Evolutionary conservation across 345 rosid species (phyloP).

Genomic region (Murraya koenigii): DNA sequence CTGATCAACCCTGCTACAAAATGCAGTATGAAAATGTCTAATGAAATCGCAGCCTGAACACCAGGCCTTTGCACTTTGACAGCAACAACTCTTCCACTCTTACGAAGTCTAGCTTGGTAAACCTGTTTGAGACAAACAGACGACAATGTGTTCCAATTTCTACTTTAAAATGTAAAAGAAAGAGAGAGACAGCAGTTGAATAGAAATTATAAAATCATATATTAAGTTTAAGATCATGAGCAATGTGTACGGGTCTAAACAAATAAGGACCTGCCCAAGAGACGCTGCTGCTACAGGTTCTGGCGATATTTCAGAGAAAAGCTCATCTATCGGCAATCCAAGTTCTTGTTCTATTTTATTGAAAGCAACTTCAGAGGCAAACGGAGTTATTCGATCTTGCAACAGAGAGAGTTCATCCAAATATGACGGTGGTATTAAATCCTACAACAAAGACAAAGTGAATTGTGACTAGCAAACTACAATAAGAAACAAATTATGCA

Average conservation of each 20-base stretch:
- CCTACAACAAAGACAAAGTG: slow-evolving; percentile 38
- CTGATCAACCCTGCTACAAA: slow-evolving; percentile 68
- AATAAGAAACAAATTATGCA: neutral
- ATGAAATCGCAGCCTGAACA: slow-evolving; percentile 86
- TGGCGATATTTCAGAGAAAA: slow-evolving; percentile 90
- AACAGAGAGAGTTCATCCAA: slow-evolving; percentile 80
- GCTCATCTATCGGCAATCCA: slow-evolving; percentile 56
- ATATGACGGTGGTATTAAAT: slow-evolving; percentile 83
- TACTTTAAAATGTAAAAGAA: neutral
- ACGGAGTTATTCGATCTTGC: slow-evolving; percentile 92
- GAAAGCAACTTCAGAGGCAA: slow-evolving; percentile 80
- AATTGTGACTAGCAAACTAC: neutral
- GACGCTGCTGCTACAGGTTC: slow-evolving; percentile 95
- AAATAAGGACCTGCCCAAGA: slow-evolving; percentile 70
- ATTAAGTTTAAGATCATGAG: slow-evolving; percentile 7
- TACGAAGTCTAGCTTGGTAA: slow-evolving; percentile 85
- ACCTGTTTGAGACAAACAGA: slow-evolving; percentile 44
- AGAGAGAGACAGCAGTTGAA: neutral
- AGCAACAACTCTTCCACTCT: slow-evolving; percentile 64
- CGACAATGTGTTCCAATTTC: neutral
- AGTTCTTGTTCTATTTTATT: slow-evolving; percentile 74
- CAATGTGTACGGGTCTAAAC: neutral
- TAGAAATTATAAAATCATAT: slow-evolving; percentile 9
- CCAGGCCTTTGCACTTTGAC: slow-evolving; percentile 97
- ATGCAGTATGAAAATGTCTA: slow-evolving; percentile 82